These are phyloP conservation scores for Candida anutae DNA, from an alignment of 1,139 yeast species.

Conservation along the genomic window DNA sequence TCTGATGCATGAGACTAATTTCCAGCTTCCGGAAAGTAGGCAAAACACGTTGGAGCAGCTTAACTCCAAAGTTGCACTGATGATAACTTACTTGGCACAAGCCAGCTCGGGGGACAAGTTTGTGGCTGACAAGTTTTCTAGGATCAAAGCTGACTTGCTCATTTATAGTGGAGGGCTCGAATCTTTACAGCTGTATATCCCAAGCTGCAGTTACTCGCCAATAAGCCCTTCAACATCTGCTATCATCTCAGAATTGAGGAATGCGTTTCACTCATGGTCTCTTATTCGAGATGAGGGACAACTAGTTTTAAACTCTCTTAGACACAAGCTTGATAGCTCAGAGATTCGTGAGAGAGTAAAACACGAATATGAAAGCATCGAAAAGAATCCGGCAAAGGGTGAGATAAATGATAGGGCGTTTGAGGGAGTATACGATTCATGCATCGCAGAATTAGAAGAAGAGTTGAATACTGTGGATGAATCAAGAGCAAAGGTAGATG, in stretches of 20 bases:
- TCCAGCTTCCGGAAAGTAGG: slow-evolving; percentile 39
- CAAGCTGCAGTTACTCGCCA: slow-evolving; percentile 35
- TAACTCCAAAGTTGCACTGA: slow-evolving; percentile 31
- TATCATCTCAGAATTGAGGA: slow-evolving; percentile 34
- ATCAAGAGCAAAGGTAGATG: slow-evolving; percentile 36
- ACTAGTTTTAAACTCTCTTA: slow-evolving; percentile 32
- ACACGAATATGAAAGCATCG: slow-evolving; percentile 15
- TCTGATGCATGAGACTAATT: slow-evolving; percentile 33
- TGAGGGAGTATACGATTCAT: slow-evolving; percentile 27
- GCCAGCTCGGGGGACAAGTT: slow-evolving; percentile 58
- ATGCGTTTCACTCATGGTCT: slow-evolving; percentile 16
- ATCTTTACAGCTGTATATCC: slow-evolving; percentile 39
- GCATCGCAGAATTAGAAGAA: slow-evolving; percentile 8
- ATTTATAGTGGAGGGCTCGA: slow-evolving; percentile 38
- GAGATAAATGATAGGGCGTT: slow-evolving; percentile 18
- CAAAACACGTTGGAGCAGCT: slow-evolving; percentile 24
- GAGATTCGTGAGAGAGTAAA: slow-evolving; percentile 47
- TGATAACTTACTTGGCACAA: slow-evolving; percentile 44
- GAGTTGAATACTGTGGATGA: slow-evolving; percentile 9
- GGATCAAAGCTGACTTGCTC: slow-evolving; percentile 35
- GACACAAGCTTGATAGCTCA: slow-evolving; percentile 37
- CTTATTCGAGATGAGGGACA: slow-evolving; percentile 26
- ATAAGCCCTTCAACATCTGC: slow-evolving; percentile 33
- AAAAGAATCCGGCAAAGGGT: too few species aligned
- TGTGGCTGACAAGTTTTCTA: slow-evolving; percentile 36